Percentiles rank a stretch among this genome's conserved stretches.
phyloP scores from a whole-genome alignment of 306 rosid species.

The Begonia fuchsioides region DNA sequence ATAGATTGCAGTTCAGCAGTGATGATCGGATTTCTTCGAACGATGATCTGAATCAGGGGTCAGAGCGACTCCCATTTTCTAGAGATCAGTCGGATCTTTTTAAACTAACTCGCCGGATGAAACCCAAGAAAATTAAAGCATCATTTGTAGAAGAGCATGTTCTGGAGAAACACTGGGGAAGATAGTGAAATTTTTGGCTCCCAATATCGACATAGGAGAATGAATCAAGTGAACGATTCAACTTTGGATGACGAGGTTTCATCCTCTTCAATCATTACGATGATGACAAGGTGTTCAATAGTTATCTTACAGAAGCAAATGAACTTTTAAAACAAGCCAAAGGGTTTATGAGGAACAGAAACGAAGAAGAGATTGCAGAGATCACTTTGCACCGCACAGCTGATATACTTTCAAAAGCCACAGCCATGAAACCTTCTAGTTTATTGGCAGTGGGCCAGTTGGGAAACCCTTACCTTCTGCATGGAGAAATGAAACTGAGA shows the following conservation, averaged over 20 bases:
- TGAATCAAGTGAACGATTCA: conserved; percentile 15
- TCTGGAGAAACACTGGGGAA: no score
- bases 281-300: conserved; percentile 60
- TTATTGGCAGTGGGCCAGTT: conserved; percentile 83
- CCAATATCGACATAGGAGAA: conserved; percentile 20
- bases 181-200: conserved; percentile 20
- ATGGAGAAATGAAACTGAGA: conserved; percentile 84
- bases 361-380: conserved; percentile 55
- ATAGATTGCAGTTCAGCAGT: conserved; percentile 31
- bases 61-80: conserved; percentile 36
- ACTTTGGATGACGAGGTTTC: conserved; percentile 4
- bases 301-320: conserved; percentile 61
- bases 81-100: conserved; percentile 41
- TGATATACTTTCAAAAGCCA: conserved; percentile 62
- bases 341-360: conserved; percentile 35
- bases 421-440: conserved; percentile 77
- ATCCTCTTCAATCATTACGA: conserved; percentile 35
- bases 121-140: conserved; percentile 36
- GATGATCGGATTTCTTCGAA: conserved; percentile 30
- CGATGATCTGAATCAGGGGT: conserved; percentile 23
- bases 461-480: conserved; percentile 88
- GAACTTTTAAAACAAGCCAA: conserved; percentile 62
- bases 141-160: conserved; percentile 41
- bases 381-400: conserved; percentile 54
- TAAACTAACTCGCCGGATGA: conserved; percentile 29